Evolutionary conservation across 495 filamentous ascomycete species (phyloP).

Genomic region (Geopyxis carbonaria): DNA sequence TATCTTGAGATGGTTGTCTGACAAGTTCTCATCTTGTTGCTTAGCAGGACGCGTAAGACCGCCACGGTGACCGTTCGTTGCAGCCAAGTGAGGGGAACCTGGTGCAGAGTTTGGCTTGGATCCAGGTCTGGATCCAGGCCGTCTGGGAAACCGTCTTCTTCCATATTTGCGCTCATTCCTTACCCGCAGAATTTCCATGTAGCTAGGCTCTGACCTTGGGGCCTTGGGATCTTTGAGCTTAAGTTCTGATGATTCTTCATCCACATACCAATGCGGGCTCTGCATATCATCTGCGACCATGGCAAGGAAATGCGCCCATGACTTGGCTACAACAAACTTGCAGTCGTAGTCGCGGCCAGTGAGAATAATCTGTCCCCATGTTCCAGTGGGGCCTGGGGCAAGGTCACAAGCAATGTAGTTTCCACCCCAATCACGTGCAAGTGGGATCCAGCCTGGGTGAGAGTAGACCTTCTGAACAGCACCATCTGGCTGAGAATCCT

Average conservation of each 20-base stretch:
- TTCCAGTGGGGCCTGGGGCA: slow-evolving; percentile 73
- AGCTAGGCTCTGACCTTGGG: slow-evolving; percentile 74
- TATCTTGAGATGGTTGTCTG: slow-evolving; percentile 23
- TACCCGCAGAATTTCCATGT: slow-evolving; percentile 88
- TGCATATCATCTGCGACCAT: slow-evolving; percentile 75
- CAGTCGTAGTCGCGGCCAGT: slow-evolving; percentile 96
- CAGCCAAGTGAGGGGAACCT: slow-evolving; percentile 10
- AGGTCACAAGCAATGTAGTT: slow-evolving; percentile 93
- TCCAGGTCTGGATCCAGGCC: slow-evolving; percentile 10
- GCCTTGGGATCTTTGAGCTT: slow-evolving; percentile 83
- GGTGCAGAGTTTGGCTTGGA: slow-evolving; percentile 13
- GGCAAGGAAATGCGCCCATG: slow-evolving; percentile 79
- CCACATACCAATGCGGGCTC: slow-evolving; percentile 70
- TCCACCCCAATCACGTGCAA: slow-evolving; percentile 94
- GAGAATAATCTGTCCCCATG: slow-evolving; percentile 92
- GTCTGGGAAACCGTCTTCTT: slow-evolving; percentile 29
- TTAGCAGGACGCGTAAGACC: slow-evolving; percentile 18
- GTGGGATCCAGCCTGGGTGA: slow-evolving; percentile 87
- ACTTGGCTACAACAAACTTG: slow-evolving; percentile 88
- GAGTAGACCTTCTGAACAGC: slow-evolving; percentile 86
- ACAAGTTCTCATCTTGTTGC: slow-evolving; percentile 11
- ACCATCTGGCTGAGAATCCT: slow-evolving; percentile 73
- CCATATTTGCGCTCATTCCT: slow-evolving; percentile 88
- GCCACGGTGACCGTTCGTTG: slow-evolving; percentile 12
- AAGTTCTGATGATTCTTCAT: slow-evolving; percentile 81